Base-by-base conservation (phyloP, 305 asterid genomes). In the Plantago coronopus region DNA sequence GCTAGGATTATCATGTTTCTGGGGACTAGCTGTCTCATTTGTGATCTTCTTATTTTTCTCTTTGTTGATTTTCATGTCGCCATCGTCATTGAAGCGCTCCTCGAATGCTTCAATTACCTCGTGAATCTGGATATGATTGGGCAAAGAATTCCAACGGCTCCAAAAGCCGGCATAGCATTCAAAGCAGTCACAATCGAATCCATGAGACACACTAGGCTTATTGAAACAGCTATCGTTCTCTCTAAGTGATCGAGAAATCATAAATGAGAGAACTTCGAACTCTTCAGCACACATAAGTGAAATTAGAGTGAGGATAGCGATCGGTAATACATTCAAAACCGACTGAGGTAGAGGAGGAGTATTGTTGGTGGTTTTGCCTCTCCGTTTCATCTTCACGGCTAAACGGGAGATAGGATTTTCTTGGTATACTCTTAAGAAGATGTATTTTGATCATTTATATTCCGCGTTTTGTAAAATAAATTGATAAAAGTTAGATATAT, bases 131-230 rank as follows among this genome's bases (percentile, higher is more conserved):
- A 1, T 64, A 7, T 74, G 64, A 53, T 77, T 79, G 12, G 80
- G 64, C 4, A 82, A 76, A 12, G 74, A 59, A 61, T 76, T 72
- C 85, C 85, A 79, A 51, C 65, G 64, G 1, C 29, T 57, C 85
- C 85, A 79, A 44, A 59, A 79, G 40, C 74, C 57, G 55, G 65
- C 76, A 3, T 79, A 79, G 17, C 84, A 79, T 1, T 65, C 64
- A 23, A 76, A 76, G 45, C 78, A 72, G 53, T 69, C 65, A 15
- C 80, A 76, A 38, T 71, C 64, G 42, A 74, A 74, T 5, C 34
- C 34, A 4, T 27, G 34, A 27, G 34, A 27, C 7, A 27, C 34
- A 8, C 20, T 49, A 31, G 40, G 3, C 0, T 2, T 19, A 3
- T 37, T 40, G 55, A 31, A 19, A 17, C 12, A 34, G 13, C 21